Evolutionary conservation across 2,329 filamentous ascomycete species (phyloP), one percentile per base, ranked within the genome.

Genomic region (Apiospora kogelbergensis): DNA sequence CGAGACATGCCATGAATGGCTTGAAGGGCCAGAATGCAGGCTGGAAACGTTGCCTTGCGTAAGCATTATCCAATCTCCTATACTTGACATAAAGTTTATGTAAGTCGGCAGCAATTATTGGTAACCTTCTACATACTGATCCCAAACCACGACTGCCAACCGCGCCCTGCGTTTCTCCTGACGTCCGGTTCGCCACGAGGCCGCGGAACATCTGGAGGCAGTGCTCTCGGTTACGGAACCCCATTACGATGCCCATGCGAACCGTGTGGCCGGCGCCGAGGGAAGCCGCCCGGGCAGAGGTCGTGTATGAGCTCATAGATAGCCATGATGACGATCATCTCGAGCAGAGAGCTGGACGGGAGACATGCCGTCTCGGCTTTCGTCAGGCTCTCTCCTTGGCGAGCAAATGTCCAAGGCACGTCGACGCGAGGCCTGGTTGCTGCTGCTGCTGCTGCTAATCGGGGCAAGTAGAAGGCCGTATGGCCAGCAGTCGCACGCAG

Each of bases 241-340:
- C 20, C 53, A 60, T 37, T 20, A 60, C 22, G 22, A 72, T 67
- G 33, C 73, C 74, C 7, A 77, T 60, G n/a, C 74, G 71, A 5
- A 71, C 72, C 10, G 74, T 73, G 45, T 73, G 68, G 6, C 78
- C 76, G 11, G 76, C 68, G 1, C 73, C 75, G 33, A 79, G 66
- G 63, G 77, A 80, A 0, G 75, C 79, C 1, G 77, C 74, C 74
- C 1, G 79, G 79, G 30, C 77, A 78, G 44, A 80, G 75, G 11
- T 73, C 78, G 48, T 80, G 78, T 2, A 76, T 75, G n/a, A 80
- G 71, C 71, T 80, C 79, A 68, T 79, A 80, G 1, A 76, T 24
- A 1, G 77, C 71, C 9, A 79, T 70, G 9, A 81, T 70, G 13
- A 80, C 68, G 24, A 74, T 48, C 2, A 74, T 72, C 48, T 78